Conservation (phyloP, 345 rosid species). For the Eucalyptus sp. region DNA sequence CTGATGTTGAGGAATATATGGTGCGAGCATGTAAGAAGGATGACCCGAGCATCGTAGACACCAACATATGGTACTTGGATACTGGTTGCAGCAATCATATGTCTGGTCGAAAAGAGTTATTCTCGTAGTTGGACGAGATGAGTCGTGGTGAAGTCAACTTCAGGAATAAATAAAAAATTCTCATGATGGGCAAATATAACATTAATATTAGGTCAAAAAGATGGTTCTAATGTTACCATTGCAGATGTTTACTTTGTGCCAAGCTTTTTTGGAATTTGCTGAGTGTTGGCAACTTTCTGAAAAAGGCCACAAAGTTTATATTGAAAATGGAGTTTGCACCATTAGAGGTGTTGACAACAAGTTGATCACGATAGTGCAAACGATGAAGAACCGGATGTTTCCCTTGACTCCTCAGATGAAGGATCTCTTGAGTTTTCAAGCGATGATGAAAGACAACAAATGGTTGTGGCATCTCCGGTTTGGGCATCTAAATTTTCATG, state of each 20-base stretch:
- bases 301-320: neutral
- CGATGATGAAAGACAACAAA: neutral
- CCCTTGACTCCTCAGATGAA: neutral
- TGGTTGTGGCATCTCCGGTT: neutral
- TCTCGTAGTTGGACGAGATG: rapidly evolving
- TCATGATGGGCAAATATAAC: neutral
- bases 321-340: neutral
- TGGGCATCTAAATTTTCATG: neutral
- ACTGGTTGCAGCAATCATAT: neutral
- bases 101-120: neutral
- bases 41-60: neutral
- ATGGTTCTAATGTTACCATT: neutral
- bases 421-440: neutral
- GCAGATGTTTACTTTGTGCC: neutral
- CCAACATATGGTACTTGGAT: neutral
- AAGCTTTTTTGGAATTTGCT: neutral
- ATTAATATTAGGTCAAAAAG: neutral
- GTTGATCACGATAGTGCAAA: neutral
- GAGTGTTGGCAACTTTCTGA: neutral
- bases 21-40: neutral
- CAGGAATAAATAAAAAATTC: too few relatives aligned
- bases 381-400: neutral
- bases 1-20: neutral
- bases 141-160: neutral
- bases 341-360: neutral